Evolutionary conservation across 352 stramenopile species (phyloP), one percentile per base, ranked within the genome.

Genomic region (Halophytophthora batemanensis): DNA sequence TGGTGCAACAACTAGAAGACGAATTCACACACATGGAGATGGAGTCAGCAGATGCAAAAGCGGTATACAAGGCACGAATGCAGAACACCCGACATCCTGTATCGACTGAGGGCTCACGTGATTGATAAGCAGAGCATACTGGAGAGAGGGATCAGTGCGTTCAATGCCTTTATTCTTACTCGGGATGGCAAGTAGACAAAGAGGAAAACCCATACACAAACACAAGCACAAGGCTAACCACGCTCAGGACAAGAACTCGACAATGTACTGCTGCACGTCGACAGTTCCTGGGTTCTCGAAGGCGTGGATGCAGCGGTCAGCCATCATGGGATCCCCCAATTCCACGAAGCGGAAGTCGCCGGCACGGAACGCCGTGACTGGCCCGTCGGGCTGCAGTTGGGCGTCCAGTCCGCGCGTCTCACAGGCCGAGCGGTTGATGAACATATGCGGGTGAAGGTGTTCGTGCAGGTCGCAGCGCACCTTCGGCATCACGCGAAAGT

Each of bases 401-500:
- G 45, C 64, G 39, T 75, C 61, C 41, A 77, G 31, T 40, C 56
- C 65, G 38, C 45, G 51, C 14, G 59, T 77, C 38, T 59, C 29
- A 33, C 65, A 68, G 2, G 49, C 50, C 35, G 58, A 59, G 18
- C 68, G 68, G 38, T 77, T 77, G 31, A 77, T 63, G 43, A 77
- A 77, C 21, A 77, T 31, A 34, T 77, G 74, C 29, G 68, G 65
- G 15, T 67, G 17, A 31, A 70, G 21, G 42, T 77, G 65, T 19
- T 77, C 61, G 23, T 77, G 68, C 46, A 77, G 23, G 18, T 61
- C 61, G 33, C 65, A 77, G 15, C 47, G 70, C n/a, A 22, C 17
- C 6, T 44, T 35, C 2, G 61, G 29, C n/a, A 51, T 52, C 17
- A 77, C 61, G 15, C 47, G 40, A 34, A 77, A 77, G 35, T 77